Base-by-base conservation (phyloP, 1,284 basidiomycete species). In the Moesziomyces aphidis region DNA sequence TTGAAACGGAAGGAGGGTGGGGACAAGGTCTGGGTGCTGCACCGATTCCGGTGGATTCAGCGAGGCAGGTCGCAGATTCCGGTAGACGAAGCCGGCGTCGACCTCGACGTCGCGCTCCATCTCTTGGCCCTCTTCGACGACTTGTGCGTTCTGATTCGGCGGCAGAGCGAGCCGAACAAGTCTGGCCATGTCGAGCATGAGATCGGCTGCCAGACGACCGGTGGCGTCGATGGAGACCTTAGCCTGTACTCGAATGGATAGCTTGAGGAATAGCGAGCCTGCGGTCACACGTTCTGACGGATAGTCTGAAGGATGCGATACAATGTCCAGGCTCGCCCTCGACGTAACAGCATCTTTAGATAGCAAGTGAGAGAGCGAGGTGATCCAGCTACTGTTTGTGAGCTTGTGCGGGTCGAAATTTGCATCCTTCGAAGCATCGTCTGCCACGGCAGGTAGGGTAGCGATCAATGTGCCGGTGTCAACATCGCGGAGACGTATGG, bases 1-100 rank as follows among this genome's bases (percentile, higher is more conserved):
- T 50, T 83, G 82, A 42, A 83, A 83, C 13, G 82, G 82, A 9
- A 83, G 50, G 22, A 83, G 47, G 2, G 59, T 67, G 9, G 82
- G 67, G 3, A 50, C 59, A n/a, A 82, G 58, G 1, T 60, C 61
- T 8, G 50, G 39, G n/a, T 71, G 79, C 62, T 83, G 79, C 6
- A 74, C 55, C 1, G 55, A 50, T 39, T 68, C 73, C 1, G 68
- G 57, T 3, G 50, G 23, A 0, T 61, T 44, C 11, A 55, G 28
- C 23, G 66, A 65, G 13, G 77, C 64, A 2, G 55, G 60, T 17
- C 60, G 58, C 11, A 81, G 59, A 26, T 71, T 72, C 5, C 43
- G 55, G 47, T 80, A 80, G 46, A 82, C 67, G 39, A 82, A 69
- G 36, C 60, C 55, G 5, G 76, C 73, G 22, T 68, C 70, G 44